Evolutionary conservation across 2,329 filamentous ascomycete genomes (phyloP).

Genomic region (Septoria petroselini): DNA sequence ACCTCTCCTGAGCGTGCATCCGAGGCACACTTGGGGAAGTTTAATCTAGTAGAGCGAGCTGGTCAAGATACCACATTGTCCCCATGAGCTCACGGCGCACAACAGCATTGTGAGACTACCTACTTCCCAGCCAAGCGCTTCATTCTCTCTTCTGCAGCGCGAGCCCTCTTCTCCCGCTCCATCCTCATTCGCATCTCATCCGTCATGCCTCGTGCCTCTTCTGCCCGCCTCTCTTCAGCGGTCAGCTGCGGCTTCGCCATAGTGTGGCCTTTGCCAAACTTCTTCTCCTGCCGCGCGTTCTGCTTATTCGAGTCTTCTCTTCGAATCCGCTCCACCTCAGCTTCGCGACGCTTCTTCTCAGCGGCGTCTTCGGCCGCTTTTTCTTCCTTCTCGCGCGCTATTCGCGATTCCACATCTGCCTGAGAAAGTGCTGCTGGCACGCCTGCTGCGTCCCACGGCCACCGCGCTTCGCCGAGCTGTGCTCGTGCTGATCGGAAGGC

Average conservation of each 20-base stretch:
- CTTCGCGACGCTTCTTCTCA: constrained; percentile 61
- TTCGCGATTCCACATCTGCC: constrained; percentile 66
- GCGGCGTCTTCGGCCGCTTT: constrained; percentile 63
- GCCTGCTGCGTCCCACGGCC: constrained; percentile 73
- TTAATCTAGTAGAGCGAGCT: too few relatives aligned
- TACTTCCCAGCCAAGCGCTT: constrained; percentile 56
- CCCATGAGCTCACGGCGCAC: neutral
- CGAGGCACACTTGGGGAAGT: too few relatives aligned
- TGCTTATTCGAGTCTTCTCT: constrained; percentile 61
- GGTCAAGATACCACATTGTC: too few relatives aligned
- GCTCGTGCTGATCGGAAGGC: constrained; percentile 84
- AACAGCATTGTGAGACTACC: too few relatives aligned
- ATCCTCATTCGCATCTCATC: constrained; percentile 80
- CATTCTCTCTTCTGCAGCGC: constrained; percentile 86
- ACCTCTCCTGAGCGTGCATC: too few relatives aligned
- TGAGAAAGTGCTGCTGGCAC: constrained; percentile 70
- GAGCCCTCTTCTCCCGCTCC: constrained; percentile 83
- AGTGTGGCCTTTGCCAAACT: constrained; percentile 49
- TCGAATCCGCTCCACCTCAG: constrained; percentile 70
- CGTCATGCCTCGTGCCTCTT: constrained; percentile 79
- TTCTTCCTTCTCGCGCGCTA: constrained; percentile 67
- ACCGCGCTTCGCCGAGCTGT: constrained; percentile 72
- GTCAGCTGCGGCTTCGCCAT: constrained; percentile 62
- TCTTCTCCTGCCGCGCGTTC: constrained; percentile 51
- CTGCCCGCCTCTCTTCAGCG: constrained; percentile 74